Evolutionary conservation across 2,329 filamentous ascomycete genomes (phyloP).

Genomic region (Amylocarpus encephaloides): DNA sequence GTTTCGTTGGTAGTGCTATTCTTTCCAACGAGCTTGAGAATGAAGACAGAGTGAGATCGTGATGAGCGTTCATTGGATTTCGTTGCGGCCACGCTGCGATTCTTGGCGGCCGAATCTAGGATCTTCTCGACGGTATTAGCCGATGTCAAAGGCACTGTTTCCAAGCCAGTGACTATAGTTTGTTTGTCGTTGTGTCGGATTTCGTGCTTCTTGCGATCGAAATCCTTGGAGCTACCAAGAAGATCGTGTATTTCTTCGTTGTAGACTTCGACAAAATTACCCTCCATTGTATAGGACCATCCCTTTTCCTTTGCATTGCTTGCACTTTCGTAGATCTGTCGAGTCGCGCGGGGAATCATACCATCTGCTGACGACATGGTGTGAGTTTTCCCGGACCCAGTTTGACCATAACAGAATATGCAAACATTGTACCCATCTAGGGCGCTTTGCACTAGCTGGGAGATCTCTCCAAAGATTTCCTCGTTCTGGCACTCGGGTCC

Average conservation of each 20-base stretch:
- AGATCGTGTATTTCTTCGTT: slow-evolving; percentile 95
- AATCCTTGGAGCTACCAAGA: slow-evolving; percentile 62
- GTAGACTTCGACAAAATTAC: slow-evolving; percentile 95
- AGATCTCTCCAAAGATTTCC: slow-evolving; percentile 92
- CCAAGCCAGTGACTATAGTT: slow-evolving; percentile 76
- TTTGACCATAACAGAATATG: slow-evolving; percentile 98
- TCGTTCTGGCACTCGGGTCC: slow-evolving; percentile 69
- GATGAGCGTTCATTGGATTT: slow-evolving; percentile 94
- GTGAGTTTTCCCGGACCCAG: slow-evolving; percentile 91
- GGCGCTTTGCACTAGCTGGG: slow-evolving; percentile 91
- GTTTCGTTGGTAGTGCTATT: slow-evolving; percentile 71
- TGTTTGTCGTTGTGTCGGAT: slow-evolving; percentile 86
- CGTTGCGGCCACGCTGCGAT: slow-evolving; percentile 91
- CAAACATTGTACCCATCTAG: slow-evolving; percentile 98
- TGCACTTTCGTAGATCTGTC: slow-evolving; percentile 89
- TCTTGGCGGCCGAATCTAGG: slow-evolving; percentile 71
- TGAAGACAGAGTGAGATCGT: slow-evolving; percentile 93
- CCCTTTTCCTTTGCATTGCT: slow-evolving; percentile 80
- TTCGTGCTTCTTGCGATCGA: slow-evolving; percentile 78
- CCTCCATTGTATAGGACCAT: slow-evolving; percentile 91
- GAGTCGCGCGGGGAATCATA: slow-evolving; percentile 90
- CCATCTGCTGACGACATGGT: slow-evolving; percentile 90
- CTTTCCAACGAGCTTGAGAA: slow-evolving; percentile 67
- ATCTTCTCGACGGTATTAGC: slow-evolving; percentile 74
- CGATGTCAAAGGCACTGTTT: slow-evolving; percentile 69